Evolutionary conservation across 495 filamentous ascomycete species (phyloP), one percentile per base, ranked within the genome.

Genomic region (Aspergillus incahuasiensis): DNA sequence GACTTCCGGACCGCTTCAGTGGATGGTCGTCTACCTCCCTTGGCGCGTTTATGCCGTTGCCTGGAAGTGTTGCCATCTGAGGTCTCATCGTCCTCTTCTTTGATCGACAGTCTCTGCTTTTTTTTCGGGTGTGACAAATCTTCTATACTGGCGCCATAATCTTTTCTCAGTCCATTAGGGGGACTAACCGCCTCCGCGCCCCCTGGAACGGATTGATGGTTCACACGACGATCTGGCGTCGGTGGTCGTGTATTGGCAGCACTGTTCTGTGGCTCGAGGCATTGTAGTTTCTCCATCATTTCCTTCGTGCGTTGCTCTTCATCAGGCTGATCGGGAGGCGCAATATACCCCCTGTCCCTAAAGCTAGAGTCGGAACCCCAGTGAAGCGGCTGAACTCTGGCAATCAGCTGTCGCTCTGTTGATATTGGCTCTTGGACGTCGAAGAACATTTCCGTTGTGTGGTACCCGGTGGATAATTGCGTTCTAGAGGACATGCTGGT

Each of bases 351-450:
- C 59, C 82, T 77, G 11, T 74, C 70, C 58, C 73, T 75, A 56
- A 90, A 90, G 48, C 74, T 77, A 5, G 75, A 63, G 68, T 90
- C 86, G 0, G 86, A 86, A 18, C 86, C 86, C 77, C 82, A 90
- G 16, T 80, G 81, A 22, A 87, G 67, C 15, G 66, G 64, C 13
- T 71, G 68, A 19, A 62, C 64, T 53, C 74, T 75, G 8, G 67
- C 58, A 22, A 67, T 68, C 11, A 68, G 63, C 56, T 76, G 74
- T 51, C 73, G 70, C 38, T 76, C 74, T 18, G 57, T 63, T 8
- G 71, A 69, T 28, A 72, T 68, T 1, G 74, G 71, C 22, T 76
- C 67, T 20, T 67, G 68, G 9, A 71, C 67, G 61, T 75, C 71
- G 45, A 78, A 78, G 8, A 75, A 64, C 73, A 76, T 76, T 46